Evolutionary conservation across 345 rosid species (phyloP), one percentile per base, ranked within the genome.

Genomic region (Aquilaria sinensis): DNA sequence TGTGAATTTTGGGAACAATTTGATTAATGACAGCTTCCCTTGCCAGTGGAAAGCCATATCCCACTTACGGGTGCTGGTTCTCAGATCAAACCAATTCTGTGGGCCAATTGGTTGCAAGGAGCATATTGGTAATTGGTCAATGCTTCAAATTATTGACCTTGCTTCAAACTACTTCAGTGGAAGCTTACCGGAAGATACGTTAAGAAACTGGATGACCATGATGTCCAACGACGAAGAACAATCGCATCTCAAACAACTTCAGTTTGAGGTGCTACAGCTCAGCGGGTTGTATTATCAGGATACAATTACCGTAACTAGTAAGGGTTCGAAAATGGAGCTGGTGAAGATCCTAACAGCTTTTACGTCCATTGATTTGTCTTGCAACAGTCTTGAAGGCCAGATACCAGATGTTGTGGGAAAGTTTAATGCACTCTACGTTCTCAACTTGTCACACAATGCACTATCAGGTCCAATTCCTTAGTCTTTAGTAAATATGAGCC

Each of bases 61-160:
- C 2, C 71, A 56, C 47, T 63, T 84, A 59, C 68, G 48, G 3
- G 84, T 74, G 41, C 86, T 79, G 9, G 72, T 75, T 55, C 51
- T 84, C 49, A 62, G 82, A 23, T 64, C 23, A 2, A 83, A 83
- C 61, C 52, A 1, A 0, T 75, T 83, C 10, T 37, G 7, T 1
- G 84, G 84, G 0, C 0, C 0, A 0, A 31, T 76, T 23, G 45
- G 60, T n/a, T 80, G 83, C 51, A 9, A 11, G 0, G 1, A 16
- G 9, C 48, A 5, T 12, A 3, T 12, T 1, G 16, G 0, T 3
- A 1, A 33, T 0, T 78, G 75, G 82, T 51, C 53, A 0, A 68
- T 0, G 72, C 78, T 75, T 63, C 87, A 80, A 45, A 83, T 80
- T 56, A 37, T 83, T 0, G 81, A 77, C 67, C 10, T 75, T 15